These are phyloP conservation scores for Leishmania amazonensis DNA, from an alignment of 208 protist genomes.

Conservation along the genomic window DNA sequence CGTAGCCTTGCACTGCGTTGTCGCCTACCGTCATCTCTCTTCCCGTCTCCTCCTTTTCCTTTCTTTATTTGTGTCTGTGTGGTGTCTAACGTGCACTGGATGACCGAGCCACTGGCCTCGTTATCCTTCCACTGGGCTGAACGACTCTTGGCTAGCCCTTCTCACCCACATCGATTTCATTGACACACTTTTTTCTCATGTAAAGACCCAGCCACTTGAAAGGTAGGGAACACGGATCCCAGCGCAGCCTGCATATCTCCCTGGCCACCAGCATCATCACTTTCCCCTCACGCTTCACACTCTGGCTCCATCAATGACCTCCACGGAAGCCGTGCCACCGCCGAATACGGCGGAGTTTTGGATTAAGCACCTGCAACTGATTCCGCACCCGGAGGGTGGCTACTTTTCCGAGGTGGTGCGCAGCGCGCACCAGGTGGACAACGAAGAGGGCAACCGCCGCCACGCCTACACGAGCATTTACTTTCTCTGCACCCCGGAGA, in stretches of 20 bases:
- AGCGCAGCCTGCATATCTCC: neutral
- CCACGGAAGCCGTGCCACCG: neutral
- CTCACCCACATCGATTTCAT: neutral
- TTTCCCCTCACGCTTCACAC: neutral
- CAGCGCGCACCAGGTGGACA: constrained; percentile 28
- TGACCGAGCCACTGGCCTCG: neutral
- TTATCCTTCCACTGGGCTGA: neutral
- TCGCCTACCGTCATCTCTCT: neutral
- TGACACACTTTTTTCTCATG: too few relatives aligned
- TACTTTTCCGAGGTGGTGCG: constrained; percentile 36
- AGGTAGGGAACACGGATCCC: too few relatives aligned
- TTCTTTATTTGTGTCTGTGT: neutral
- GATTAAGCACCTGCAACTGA: constrained; percentile 44
- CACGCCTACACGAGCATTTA: constrained; percentile 54
- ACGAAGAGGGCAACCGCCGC: constrained; percentile 22
- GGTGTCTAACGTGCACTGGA: neutral
- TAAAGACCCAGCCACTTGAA: too few relatives aligned
- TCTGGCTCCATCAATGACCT: neutral
- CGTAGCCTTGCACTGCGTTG: neutral
- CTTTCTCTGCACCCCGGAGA: constrained; percentile 48
- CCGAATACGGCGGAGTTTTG: constrained; percentile 32
- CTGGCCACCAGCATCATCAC: neutral
- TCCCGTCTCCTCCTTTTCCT: neutral
- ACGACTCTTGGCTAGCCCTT: neutral
- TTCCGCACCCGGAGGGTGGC: constrained; percentile 51